These are phyloP conservation scores for Diplodia intermedia DNA, from an alignment of 2,329 filamentous ascomycete genomes.

Conservation along the genomic window DNA sequence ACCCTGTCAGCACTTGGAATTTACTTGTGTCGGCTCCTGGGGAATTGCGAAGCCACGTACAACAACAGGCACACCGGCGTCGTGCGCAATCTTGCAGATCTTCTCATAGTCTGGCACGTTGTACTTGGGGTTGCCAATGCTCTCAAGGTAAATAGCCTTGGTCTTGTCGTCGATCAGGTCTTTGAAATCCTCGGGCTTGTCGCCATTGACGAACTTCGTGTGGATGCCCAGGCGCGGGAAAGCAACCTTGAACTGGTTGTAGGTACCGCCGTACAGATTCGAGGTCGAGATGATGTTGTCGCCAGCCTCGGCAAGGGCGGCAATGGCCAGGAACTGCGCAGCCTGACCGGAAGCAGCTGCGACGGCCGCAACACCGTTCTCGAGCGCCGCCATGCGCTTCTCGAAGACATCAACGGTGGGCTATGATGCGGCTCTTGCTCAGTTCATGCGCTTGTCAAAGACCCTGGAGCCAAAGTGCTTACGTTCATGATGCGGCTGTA, in stretches of 20 bases:
- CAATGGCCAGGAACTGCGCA: constrained; percentile 89
- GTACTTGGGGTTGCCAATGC: constrained; percentile 91
- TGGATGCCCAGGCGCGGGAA: constrained; percentile 84
- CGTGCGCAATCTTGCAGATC: constrained; percentile 80
- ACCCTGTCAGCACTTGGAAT: constrained; percentile 2
- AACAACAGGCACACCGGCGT: constrained; percentile 65
- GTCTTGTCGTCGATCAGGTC: constrained; percentile 89
- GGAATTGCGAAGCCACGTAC: constrained; percentile 41
- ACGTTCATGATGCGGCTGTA: constrained; percentile 97
- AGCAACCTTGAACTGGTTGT: constrained; percentile 95
- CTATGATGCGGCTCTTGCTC: constrained; percentile 50
- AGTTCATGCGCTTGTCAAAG: constrained; percentile 11
- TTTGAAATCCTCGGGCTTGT: constrained; percentile 78
- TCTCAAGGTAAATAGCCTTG: constrained; percentile 91
- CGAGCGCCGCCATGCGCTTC: constrained; percentile 92
- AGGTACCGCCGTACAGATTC: constrained; percentile 93
- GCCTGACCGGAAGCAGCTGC: constrained; percentile 86
- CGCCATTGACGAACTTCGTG: constrained; percentile 86
- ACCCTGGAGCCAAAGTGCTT: constrained; percentile 43
- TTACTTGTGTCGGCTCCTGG: too few species aligned
- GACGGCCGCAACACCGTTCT: constrained; percentile 87
- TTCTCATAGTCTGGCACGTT: constrained; percentile 91
- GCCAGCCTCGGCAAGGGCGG: constrained; percentile 81
- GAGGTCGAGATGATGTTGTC: constrained; percentile 94
- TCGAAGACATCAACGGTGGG: constrained; percentile 96